Conservation (phyloP, 1,284 basidiomycete genomes). For the Ceratobasidium sp. region DNA sequence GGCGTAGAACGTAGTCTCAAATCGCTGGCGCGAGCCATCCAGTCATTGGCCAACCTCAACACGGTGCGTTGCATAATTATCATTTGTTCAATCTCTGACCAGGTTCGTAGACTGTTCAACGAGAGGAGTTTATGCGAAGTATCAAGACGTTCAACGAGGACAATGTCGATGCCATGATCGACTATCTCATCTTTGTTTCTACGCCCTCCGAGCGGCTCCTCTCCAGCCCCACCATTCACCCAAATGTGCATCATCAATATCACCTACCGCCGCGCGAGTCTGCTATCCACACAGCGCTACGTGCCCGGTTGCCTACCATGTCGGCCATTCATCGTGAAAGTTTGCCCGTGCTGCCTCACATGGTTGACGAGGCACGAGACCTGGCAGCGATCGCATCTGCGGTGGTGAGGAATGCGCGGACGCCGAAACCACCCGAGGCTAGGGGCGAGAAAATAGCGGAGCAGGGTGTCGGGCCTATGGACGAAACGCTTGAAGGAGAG, state of each 20-base stretch:
- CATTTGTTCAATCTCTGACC: neutral
- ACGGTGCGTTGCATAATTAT: constrained; percentile 62
- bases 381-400: constrained; percentile 80
- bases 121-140: constrained; percentile 79
- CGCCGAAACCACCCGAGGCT: neutral
- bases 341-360: constrained; percentile 74
- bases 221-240: constrained; percentile 52
- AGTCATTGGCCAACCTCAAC: constrained; percentile 83
- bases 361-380: constrained; percentile 78
- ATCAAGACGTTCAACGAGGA: constrained; percentile 72
- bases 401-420: constrained; percentile 69
- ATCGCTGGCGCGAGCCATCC: constrained; percentile 81
- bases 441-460: neutral
- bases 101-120: constrained; percentile 66
- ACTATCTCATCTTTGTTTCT: constrained; percentile 79
- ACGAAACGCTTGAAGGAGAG: constrained; percentile 18
- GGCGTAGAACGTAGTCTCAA: constrained; percentile 80
- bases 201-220: constrained; percentile 62
- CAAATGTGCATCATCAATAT: constrained; percentile 51
- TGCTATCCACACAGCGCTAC: constrained; percentile 63
- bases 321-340: constrained; percentile 74
- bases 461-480: constrained; percentile 20
- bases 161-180: constrained; percentile 75
- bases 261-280: constrained; percentile 45
- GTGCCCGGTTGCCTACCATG: constrained; percentile 67